These are phyloP conservation scores for Eutrema yunnanense DNA, from an alignment of 345 rosid genomes.

Conservation along the genomic window DNA sequence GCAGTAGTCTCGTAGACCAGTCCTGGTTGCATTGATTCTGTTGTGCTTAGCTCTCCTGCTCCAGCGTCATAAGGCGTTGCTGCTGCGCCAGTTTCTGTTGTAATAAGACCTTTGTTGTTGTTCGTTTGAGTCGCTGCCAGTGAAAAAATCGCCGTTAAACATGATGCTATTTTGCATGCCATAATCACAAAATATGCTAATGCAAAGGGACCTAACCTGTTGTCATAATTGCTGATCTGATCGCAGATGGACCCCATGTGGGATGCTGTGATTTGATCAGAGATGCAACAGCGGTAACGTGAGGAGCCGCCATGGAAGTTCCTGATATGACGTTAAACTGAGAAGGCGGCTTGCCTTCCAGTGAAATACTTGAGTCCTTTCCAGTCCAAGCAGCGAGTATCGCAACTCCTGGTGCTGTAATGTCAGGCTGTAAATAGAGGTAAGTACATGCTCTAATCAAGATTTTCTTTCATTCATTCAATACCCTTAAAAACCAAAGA, in stretches of 20 bases:
- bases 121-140: conserved; percentile 50
- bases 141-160: not conserved
- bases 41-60: conserved; percentile 59
- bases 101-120: conserved; percentile 46
- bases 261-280: conserved; percentile 54
- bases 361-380: conserved; percentile 33
- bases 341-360: conserved; percentile 38
- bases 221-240: conserved; percentile 83
- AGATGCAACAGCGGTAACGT: conserved; percentile 63
- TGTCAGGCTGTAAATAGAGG: conserved; percentile 61
- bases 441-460: not conserved
- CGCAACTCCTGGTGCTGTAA: conserved; percentile 71
- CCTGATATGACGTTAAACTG: conserved; percentile 57
- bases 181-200: not conserved
- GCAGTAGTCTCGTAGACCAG: conserved; percentile 58
- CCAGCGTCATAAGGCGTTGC: conserved; percentile 67
- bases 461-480: not conserved
- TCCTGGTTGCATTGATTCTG: conserved; percentile 51
- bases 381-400: conserved; percentile 82
- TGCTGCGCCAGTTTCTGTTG: conserved; percentile 46
- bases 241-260: conserved; percentile 55
- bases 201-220: conserved; percentile 38
- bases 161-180: not conserved
- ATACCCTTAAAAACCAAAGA: no score
- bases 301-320: conserved; percentile 86